Evolutionary conservation across 2,329 filamentous ascomycete species (phyloP).

Genomic region (Sporothrix dimorphospora): DNA sequence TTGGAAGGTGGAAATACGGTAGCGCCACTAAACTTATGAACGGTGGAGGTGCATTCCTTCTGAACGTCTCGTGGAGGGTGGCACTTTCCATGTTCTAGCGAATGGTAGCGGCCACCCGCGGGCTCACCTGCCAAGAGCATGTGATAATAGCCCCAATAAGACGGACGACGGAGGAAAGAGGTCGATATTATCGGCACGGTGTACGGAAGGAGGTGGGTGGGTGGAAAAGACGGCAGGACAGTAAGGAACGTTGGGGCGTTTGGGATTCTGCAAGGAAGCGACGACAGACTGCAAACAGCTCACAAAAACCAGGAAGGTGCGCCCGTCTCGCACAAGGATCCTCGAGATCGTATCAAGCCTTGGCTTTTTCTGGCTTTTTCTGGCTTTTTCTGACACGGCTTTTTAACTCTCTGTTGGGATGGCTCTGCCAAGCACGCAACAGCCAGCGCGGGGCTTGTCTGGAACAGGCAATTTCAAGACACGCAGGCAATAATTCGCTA

Average conservation of each 20-base stretch:
- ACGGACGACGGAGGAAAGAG: neutral
- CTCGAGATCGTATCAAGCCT: neutral
- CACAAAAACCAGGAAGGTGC: neutral
- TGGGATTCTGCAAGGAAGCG: conserved; percentile 10
- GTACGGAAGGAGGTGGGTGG: neutral
- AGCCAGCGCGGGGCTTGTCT: conserved; percentile 16
- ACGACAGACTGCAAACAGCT: neutral
- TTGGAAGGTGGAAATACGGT: neutral
- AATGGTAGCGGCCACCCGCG: neutral
- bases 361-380: neutral
- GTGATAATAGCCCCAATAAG: neutral
- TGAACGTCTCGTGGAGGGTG: neutral
- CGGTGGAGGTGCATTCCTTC: neutral
- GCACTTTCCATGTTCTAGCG: neutral
- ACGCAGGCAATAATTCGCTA: conserved; percentile 20
- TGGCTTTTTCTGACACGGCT: neutral
- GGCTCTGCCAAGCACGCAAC: neutral
- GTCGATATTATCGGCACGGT: neutral
- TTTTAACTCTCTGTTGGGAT: neutral
- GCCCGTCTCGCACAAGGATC: neutral
- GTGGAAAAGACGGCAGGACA: neutral
- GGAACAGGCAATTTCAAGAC: conserved; percentile 25
- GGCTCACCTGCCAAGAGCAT: conserved; percentile 8
- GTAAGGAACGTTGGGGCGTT: conserved; percentile 1
- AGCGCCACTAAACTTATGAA: neutral